These are phyloP conservation scores for Mortierella hygrophila DNA, from an alignment of 192 early-diverging fungal species.

Conservation along the genomic window DNA sequence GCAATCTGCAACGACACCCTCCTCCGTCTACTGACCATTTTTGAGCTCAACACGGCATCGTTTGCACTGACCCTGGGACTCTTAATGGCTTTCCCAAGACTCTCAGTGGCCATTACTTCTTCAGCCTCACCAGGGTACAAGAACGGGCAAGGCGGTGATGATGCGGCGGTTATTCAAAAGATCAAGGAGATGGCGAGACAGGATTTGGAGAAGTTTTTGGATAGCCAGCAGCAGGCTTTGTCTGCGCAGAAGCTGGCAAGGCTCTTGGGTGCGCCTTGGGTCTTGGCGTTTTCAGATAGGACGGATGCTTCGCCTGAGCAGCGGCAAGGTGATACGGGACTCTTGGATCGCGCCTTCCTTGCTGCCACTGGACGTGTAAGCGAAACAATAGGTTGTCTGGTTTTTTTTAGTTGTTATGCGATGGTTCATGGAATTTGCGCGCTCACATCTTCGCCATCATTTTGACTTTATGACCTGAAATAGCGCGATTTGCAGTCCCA, in stretches of 20 bases:
- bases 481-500: conserved; percentile 49
- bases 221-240: conserved; percentile 23
- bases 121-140: conserved; percentile 15
- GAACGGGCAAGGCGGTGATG: background rate
- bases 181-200: conserved; percentile 26
- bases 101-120: conserved; percentile 28
- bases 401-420: background rate
- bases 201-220: conserved; percentile 26
- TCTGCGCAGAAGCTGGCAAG: conserved; percentile 26
- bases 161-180: conserved; percentile 23
- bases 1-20: conserved; percentile 42
- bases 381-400: background rate
- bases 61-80: conserved; percentile 43
- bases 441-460: background rate
- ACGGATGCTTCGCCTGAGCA: conserved; percentile 26
- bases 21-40: conserved; percentile 25
- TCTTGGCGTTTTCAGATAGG: conserved; percentile 46
- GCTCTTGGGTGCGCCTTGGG: conserved; percentile 50
- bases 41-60: conserved; percentile 19
- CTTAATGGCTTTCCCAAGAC: conserved; percentile 52
- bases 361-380: conserved; percentile 33
- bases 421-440: background rate
- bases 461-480: background rate
- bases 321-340: conserved; percentile 33
- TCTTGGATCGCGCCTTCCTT: conserved; percentile 27